These are phyloP conservation scores for Ramaria rubella DNA, from an alignment of 768 basidiomycete genomes.

Conservation along the genomic window DNA sequence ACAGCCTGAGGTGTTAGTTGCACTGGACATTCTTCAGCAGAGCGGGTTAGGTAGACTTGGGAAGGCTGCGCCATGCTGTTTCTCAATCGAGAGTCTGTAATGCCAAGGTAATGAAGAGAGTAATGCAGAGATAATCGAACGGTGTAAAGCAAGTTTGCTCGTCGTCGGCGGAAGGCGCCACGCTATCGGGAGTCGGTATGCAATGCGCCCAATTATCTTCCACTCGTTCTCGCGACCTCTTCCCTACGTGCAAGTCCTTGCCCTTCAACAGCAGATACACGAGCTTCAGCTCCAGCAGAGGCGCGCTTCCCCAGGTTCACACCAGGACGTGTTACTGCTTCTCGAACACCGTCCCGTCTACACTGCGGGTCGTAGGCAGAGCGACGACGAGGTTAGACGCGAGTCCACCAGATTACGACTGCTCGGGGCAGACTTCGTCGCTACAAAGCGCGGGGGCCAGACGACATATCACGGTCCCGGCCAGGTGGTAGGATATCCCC, in stretches of 20 bases:
- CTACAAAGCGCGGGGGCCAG: constrained; percentile 82
- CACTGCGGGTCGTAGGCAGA: constrained; percentile 88
- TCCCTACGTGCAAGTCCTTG: constrained; percentile 63
- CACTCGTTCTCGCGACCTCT: constrained; percentile 75
- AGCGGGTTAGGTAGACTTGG: too few species aligned
- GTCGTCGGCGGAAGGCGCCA: too few species aligned
- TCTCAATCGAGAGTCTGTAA: too few species aligned
- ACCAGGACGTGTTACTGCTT: constrained; percentile 64
- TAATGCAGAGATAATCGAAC: too few species aligned
- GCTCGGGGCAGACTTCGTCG: constrained; percentile 83
- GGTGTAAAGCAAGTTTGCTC: too few species aligned
- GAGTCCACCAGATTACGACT: constrained; percentile 61
- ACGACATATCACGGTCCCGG: constrained; percentile 97
- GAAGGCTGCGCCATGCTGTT: too few species aligned
- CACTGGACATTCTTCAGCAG: neutral
- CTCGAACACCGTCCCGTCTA: constrained; percentile 92
- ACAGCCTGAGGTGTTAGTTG: neutral
- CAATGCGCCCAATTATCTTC: constrained; percentile 51
- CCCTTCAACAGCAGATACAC: constrained; percentile 67
- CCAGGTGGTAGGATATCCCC: constrained; percentile 92
- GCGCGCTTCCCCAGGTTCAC: constrained; percentile 31
- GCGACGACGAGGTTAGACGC: constrained; percentile 41
- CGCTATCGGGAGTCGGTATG: too few species aligned
- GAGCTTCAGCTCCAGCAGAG: constrained; percentile 52
- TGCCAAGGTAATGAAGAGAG: too few species aligned